phyloP scores from a whole-genome alignment of 2,329 filamentous ascomycete genomes.

The Exophiala bonariae region DNA sequence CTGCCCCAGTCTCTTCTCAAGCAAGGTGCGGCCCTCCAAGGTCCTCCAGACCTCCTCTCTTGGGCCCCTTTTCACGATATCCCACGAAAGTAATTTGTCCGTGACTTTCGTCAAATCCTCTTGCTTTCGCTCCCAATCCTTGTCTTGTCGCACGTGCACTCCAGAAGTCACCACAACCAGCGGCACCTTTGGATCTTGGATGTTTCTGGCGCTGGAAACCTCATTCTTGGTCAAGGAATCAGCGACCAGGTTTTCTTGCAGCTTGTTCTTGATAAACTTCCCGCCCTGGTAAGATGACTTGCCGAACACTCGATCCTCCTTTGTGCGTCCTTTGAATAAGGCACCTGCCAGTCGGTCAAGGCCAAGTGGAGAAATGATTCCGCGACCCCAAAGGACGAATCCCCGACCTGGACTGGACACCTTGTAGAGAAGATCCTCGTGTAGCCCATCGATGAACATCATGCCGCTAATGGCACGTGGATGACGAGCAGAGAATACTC shows the following conservation, averaged over 20 bases:
- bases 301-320: constrained; percentile 83
- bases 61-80: constrained; percentile 74
- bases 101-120: constrained; percentile 80
- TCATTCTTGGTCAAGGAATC: constrained; percentile 82
- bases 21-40: constrained; percentile 66
- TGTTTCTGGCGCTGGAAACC: constrained; percentile 72
- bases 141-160: constrained; percentile 63
- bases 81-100: constrained; percentile 76
- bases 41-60: constrained; percentile 86
- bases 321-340: constrained; percentile 75
- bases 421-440: constrained; percentile 77
- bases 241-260: constrained; percentile 91
- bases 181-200: constrained; percentile 74
- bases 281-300: constrained; percentile 74
- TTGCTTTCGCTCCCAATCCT: constrained; percentile 80
- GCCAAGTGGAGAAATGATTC: constrained; percentile 82
- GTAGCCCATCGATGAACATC: constrained; percentile 82
- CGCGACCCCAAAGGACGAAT: constrained; percentile 83
- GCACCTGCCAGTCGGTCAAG: constrained; percentile 78
- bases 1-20: constrained; percentile 77
- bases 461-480: constrained; percentile 72
- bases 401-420: constrained; percentile 69
- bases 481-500: constrained; percentile 87
- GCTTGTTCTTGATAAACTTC: constrained; percentile 82
- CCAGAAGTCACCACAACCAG: constrained; percentile 83